Conservation (phyloP, 768 basidiomycete species). For the Tylopilus subfusipes region DNA sequence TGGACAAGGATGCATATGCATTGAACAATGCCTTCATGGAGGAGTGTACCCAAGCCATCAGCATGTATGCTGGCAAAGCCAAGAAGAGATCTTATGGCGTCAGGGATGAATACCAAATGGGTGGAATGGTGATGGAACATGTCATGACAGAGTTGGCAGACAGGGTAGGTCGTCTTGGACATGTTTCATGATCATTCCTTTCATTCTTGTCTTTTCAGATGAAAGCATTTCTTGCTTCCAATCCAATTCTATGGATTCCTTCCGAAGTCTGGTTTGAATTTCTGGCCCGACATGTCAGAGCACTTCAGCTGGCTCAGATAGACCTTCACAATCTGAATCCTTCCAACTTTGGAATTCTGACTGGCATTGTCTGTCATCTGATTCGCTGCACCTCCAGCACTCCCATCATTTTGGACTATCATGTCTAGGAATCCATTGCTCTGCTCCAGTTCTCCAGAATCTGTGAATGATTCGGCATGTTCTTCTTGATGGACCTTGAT, state of each 20-base stretch:
- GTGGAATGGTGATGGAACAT: not conserved
- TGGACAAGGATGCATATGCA: not conserved
- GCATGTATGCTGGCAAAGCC: not conserved
- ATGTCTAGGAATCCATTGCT: conserved; percentile 10
- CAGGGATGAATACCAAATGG: not conserved
- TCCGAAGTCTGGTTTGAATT: conserved; percentile 10
- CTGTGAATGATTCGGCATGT: conserved; percentile 1
- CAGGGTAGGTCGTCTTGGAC: not conserved
- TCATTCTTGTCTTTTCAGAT: not conserved
- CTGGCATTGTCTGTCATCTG: conserved; percentile 6
- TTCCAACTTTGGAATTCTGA: conserved; percentile 7
- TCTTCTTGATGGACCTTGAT: conserved; percentile 6
- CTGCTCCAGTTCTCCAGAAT: conserved; percentile 3
- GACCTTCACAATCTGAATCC: not conserved
- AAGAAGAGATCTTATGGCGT: not conserved
- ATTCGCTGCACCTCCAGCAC: conserved; percentile 3
- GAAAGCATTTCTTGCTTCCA: not conserved
- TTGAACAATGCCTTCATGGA: not conserved
- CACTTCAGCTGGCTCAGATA: conserved; percentile 4
- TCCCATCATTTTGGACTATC: conserved; percentile 3
- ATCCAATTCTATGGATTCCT: conserved; percentile 2
- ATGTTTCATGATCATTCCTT: too few relatives aligned
- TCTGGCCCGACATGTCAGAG: not conserved
- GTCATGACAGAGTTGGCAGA: not conserved
- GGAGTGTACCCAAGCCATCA: not conserved